Evolutionary conservation across 768 basidiomycete species (phyloP), one percentile per base, ranked within the genome.

Genomic region (Nidularia pulvinata): DNA sequence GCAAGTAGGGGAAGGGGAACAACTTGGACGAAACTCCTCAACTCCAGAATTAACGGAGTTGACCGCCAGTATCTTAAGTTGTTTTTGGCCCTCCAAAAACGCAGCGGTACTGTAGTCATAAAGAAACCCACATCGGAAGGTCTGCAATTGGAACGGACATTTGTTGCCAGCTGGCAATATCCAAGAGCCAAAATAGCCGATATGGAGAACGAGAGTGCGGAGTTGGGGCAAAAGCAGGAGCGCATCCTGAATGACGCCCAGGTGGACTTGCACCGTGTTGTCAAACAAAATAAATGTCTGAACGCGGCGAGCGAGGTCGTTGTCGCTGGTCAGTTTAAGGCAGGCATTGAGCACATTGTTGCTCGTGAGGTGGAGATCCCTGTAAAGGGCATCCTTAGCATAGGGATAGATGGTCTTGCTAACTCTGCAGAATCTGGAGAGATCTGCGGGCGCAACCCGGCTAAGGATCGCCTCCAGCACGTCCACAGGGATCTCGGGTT

Each of bases 351-450:
- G 53, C 6, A 65, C 46, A 50, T 62, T 65, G 16, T 57, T 50
- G 13, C 49, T 49, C 5, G 50, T 59, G 11, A 59, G 63, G 37
- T 55, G 56, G 33, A 62, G 61, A 35, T 61, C 57, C 34, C 60
- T 52, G 54, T 61, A 62, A 5, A 65, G 64, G 5, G 64, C 64
- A 11, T 61, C 58, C 33, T 48, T 46, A 11, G 64, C 64, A 11
- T 58, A 48, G 16, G 60, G 25, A 39, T 57, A 49, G 9, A 65
- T 52, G 13, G 55, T 47, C 35, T 55, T 55, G 59, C 55, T 65
- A 48, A 61, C 57, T 34, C 64, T 55, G 48, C 61, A 61, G 43
- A 60, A 60, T 7, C 55, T 50, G 16, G 61, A 59, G 36, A 61
- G 56, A 30, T 61, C 61, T 9, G 55, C 44, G 7, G 56, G 55